phyloP scores from a whole-genome alignment of 805 yeast species.

The Teunomyces funiuensis region DNA sequence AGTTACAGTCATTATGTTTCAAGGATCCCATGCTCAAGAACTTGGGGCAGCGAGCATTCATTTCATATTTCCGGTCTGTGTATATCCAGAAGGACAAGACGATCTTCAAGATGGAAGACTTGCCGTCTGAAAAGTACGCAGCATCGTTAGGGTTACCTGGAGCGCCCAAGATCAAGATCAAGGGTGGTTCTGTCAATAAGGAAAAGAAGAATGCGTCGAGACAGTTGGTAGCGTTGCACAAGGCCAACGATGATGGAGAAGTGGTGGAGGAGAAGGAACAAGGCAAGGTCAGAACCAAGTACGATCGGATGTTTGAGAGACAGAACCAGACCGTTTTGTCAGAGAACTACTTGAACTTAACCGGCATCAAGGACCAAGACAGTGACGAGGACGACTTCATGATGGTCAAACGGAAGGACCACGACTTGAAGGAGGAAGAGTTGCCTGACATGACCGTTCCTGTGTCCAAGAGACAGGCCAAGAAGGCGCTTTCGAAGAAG shows the following conservation, averaged over 20 bases:
- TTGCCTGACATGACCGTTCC: slow-evolving; percentile 61
- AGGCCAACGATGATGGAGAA: slow-evolving; percentile 59
- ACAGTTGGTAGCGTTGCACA: slow-evolving; percentile 56
- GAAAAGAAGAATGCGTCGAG: slow-evolving; percentile 82
- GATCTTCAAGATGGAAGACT: slow-evolving; percentile 71
- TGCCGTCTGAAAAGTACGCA: slow-evolving; percentile 85
- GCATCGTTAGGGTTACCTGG: slow-evolving; percentile 91
- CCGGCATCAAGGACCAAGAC: slow-evolving; percentile 43
- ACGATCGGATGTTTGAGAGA: slow-evolving; percentile 94
- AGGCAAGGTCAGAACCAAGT: slow-evolving; percentile 71
- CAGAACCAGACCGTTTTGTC: slow-evolving; percentile 89
- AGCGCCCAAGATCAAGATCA: slow-evolving; percentile 86
- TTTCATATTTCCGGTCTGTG: slow-evolving; percentile 83
- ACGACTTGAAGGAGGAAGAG: slow-evolving; percentile 62
- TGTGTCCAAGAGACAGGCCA: slow-evolving; percentile 79
- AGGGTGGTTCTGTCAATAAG: slow-evolving; percentile 56
- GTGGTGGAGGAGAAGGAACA: slow-evolving; percentile 36
- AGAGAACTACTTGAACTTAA: slow-evolving; percentile 80
- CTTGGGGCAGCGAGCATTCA: slow-evolving; percentile 92
- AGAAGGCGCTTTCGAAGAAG: slow-evolving; percentile 86
- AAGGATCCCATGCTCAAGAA: slow-evolving; percentile 89
- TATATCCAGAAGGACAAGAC: slow-evolving; percentile 85
- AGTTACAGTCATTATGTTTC: slow-evolving; percentile 87
- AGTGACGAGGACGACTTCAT: slow-evolving; percentile 74
- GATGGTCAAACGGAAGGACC: slow-evolving; percentile 76